These are phyloP conservation scores for Corrigiola litoralis DNA, from an alignment of 179 eudicot genomes.

Conservation along the genomic window DNA sequence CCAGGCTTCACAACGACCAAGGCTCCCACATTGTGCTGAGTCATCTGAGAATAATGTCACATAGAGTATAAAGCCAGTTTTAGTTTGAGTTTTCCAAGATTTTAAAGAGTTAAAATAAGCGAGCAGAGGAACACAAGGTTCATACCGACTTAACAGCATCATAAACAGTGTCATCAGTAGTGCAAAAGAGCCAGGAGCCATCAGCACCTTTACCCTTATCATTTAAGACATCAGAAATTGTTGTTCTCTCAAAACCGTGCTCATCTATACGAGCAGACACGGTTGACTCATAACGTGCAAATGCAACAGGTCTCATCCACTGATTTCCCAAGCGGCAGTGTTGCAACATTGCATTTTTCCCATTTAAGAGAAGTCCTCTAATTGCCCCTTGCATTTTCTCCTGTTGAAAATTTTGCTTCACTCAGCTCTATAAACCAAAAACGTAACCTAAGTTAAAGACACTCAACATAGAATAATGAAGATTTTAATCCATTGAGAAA, in stretches of 20 bases:
- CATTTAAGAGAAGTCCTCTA: constrained; percentile 52
- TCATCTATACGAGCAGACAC: constrained; percentile 71
- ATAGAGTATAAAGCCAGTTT: neutral
- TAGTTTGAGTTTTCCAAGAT: neutral
- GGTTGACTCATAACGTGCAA: constrained; percentile 60
- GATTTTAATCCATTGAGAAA: too few species aligned
- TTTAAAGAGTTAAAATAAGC: neutral
- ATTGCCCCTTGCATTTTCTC: constrained; percentile 77
- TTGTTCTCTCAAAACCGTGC: constrained; percentile 91
- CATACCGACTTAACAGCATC: constrained; percentile 94
- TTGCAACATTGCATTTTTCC: constrained; percentile 68
- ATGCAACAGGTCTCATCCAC: constrained; percentile 45
- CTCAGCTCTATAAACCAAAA: too few species aligned
- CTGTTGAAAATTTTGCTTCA: neutral
- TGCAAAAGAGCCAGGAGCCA: constrained; percentile 98
- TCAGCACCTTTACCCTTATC: constrained; percentile 81
- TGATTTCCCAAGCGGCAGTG: constrained; percentile 62
- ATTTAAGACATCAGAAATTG: constrained; percentile 67
- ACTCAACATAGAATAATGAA: too few species aligned
- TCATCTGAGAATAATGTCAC: constrained; percentile 49
- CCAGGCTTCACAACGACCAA: constrained; percentile 90
- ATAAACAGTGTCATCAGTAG: constrained; percentile 79
- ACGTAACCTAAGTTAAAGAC: too few species aligned
- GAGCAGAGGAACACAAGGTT: neutral
- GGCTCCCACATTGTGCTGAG: constrained; percentile 92